These are phyloP conservation scores for Mycosphaerella arachidis DNA, from an alignment of 2,329 filamentous ascomycete genomes.

Conservation along the genomic window DNA sequence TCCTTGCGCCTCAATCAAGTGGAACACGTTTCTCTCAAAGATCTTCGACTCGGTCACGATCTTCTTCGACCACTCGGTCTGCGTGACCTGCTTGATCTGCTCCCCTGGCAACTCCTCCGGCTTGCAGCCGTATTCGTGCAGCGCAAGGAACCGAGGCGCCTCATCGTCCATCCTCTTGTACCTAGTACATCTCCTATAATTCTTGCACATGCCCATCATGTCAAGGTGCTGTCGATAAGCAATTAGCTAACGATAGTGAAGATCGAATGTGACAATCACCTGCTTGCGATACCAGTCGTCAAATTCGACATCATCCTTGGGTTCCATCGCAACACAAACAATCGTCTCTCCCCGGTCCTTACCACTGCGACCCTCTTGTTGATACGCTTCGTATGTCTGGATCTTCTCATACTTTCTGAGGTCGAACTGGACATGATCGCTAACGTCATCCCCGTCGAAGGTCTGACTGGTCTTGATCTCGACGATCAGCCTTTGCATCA, in stretches of 20 bases:
- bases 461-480: constrained; percentile 6
- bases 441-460: constrained; percentile 10
- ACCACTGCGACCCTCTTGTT: constrained; percentile 4
- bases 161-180: constrained; percentile 17
- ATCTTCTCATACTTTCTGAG: constrained; percentile 15
- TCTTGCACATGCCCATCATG: constrained; percentile 21
- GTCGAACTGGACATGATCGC: constrained; percentile 10
- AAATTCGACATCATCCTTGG: constrained; percentile 23
- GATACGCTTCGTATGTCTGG: constrained; percentile 18
- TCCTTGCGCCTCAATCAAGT: constrained; percentile 16
- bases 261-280: background rate
- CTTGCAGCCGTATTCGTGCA: constrained; percentile 24
- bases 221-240: constrained; percentile 14
- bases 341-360: constrained; percentile 7
- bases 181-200: constrained; percentile 23
- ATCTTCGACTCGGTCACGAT: constrained; percentile 14
- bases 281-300: constrained; percentile 30
- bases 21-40: constrained; percentile 20
- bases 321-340: constrained; percentile 21
- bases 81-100: constrained; percentile 17
- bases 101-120: constrained; percentile 19
- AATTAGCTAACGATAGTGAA: background rate
- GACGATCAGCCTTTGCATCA: constrained; percentile 2
- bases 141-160: constrained; percentile 18
- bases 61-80: constrained; percentile 27